Evolutionary conservation across 2,329 filamentous ascomycete species (phyloP).

Genomic region (Diaporthe ilicicola): DNA sequence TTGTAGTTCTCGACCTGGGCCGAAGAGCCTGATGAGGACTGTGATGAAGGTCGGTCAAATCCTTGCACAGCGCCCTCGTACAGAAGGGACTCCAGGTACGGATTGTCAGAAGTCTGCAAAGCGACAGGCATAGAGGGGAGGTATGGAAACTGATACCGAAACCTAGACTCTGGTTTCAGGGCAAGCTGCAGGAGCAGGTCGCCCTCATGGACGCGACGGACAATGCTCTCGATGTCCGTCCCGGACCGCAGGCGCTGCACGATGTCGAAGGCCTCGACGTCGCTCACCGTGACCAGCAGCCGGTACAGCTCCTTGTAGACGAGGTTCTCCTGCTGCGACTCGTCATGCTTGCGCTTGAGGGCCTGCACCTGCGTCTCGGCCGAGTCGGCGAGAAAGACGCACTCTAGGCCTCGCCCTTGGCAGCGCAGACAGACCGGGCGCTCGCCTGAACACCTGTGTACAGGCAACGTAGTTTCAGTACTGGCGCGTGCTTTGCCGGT

Average conservation of each 20-base stretch:
- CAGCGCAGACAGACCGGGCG: not conserved
- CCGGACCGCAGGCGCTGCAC: slow-evolving; percentile 2
- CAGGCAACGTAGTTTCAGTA: not conserved
- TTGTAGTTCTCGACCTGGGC: not conserved
- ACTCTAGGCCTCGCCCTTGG: not conserved
- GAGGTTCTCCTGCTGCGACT: not conserved
- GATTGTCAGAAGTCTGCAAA: slow-evolving; percentile 15
- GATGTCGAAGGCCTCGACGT: slow-evolving; percentile 1
- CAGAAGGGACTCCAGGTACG: not conserved
- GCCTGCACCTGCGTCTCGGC: slow-evolving; percentile 2
- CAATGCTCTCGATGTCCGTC: not conserved
- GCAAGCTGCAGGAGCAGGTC: slow-evolving; percentile 10
- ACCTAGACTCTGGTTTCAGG: not conserved
- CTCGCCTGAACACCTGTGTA: not conserved
- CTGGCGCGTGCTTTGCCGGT: too few species aligned
- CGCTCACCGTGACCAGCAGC: not conserved
- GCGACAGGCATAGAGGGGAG: not conserved
- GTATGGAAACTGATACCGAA: slow-evolving; percentile 5
- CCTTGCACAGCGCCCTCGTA: not conserved
- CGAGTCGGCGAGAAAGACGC: not conserved
- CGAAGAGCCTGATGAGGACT: not conserved
- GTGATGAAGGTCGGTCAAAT: not conserved
- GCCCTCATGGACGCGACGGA: not conserved
- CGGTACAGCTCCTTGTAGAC: slow-evolving; percentile 10
- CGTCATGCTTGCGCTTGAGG: slow-evolving; percentile 12